Evolutionary conservation across 106 monocot species (phyloP), one percentile per base, ranked within the genome.

Genomic region (Triglochin maritima): DNA sequence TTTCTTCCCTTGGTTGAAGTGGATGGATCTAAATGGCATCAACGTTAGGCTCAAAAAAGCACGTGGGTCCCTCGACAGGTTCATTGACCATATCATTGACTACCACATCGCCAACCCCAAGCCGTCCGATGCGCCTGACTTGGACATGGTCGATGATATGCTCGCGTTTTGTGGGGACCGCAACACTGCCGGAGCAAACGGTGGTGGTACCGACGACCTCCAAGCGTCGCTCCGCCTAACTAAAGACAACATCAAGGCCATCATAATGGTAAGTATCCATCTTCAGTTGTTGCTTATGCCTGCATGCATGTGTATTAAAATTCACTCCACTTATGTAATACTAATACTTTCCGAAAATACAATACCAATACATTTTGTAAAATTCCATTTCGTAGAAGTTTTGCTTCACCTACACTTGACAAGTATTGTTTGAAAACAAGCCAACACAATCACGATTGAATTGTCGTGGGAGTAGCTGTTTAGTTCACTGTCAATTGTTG

Each of bases 121-220:
- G 79, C 58, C 64, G 9, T 55, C 47, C 4, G 86, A 91, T 42
- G 83, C 80, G 2, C 62, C 16, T 0, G 80, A 86, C 44, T 73
- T 77, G 6, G 96, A 98, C 67, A 98, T 98, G 91, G 96, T 98
- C n/a, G 91, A 98, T 59, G 91, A 98, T 56, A 88, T 98, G 96
- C 68, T 91, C 13, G 84, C 85, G 0, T 96, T 87, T 65, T 60
- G 80, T 6, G 85, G 10, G 0, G 84, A 85, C 4, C 43, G 56
- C 2, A 17, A 50, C 29, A 16, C 7, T 9, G 59, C 57, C 5
- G 70, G 15, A 6, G 50, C 0, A 4, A 56, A 16, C 15, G 67
- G 10, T 4, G 17, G 16, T 16, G 68, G 0, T 5, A 60, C 46
- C 3, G 77, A 75, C n/a, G 84, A 84, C 4, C 75, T 82, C 14